A percentile compares a stretch with the other conserved stretches of the same genome.
These are phyloP conservation scores for Alliaria petiolata DNA, from an alignment of 345 rosid genomes.

Conservation along the genomic window DNA sequence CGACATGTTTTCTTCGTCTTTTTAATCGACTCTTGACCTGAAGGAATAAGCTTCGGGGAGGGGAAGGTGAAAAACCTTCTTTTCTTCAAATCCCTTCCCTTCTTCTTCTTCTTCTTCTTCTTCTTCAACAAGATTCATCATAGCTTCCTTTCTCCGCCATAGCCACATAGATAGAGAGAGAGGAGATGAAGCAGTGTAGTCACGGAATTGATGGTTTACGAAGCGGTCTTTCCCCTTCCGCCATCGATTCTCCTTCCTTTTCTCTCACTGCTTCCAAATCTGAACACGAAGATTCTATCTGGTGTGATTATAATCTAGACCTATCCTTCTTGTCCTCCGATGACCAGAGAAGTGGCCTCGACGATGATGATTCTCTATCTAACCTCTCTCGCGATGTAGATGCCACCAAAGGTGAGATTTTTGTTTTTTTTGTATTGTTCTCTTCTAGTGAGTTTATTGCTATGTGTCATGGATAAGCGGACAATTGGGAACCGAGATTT, in stretches of 20 bases:
- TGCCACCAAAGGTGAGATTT: constrained; percentile 20
- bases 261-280: constrained; percentile 19
- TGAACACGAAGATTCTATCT: constrained; percentile 23
- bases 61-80: constrained; percentile 26
- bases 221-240: constrained; percentile 35
- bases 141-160: background rate
- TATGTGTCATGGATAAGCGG: too few relatives aligned
- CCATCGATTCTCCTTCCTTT: constrained; percentile 15
- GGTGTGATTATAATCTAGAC: constrained; percentile 30
- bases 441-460: background rate
- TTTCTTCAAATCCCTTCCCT: constrained; percentile 26
- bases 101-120: too few relatives aligned
- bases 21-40: constrained; percentile 21
- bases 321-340: constrained; percentile 33
- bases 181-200: constrained; percentile 25
- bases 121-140: background rate
- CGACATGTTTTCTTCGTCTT: background rate
- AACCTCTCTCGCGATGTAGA: constrained; percentile 28
- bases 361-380: constrained; percentile 19
- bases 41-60: constrained; percentile 9
- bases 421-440: background rate
- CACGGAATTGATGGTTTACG: constrained; percentile 7
- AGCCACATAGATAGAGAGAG: background rate
- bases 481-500: background rate
- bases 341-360: constrained; percentile 25